Conservation (phyloP, 257 asterid genomes). For the Forsythia suspensa region DNA sequence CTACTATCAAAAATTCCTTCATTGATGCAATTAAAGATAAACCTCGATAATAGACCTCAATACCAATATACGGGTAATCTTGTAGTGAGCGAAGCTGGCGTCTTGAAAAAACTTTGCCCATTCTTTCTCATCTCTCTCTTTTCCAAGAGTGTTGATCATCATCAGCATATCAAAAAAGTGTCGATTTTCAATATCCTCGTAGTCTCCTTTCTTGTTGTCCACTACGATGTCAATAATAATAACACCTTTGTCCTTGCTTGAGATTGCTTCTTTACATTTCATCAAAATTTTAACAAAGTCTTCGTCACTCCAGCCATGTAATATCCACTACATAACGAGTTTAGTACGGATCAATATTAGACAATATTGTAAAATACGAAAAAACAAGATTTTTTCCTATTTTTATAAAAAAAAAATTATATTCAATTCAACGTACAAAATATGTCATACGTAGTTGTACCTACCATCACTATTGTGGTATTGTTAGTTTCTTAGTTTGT, state of each 20-base stretch:
- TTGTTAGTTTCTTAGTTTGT: no score
- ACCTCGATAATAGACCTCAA: constrained; percentile 18
- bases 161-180: background rate
- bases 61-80: constrained; percentile 3
- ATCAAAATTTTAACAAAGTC: constrained; percentile 7
- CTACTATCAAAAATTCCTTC: no score
- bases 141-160: constrained; percentile 4
- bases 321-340: background rate
- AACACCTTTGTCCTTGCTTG: constrained; percentile 9
- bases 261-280: constrained; percentile 26
- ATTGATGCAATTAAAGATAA: constrained; percentile 8
- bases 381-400: no score
- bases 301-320: constrained; percentile 17
- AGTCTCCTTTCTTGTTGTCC: background rate
- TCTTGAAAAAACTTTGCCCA: constrained; percentile 17
- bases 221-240: constrained; percentile 15
- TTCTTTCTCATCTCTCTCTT: constrained; percentile 19
- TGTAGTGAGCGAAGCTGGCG: constrained; percentile 19
- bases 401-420: no score
- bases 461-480: no score
- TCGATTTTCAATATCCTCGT: constrained; percentile 1
- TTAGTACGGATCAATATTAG: background rate
- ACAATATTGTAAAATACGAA: no score
- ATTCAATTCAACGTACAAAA: no score
- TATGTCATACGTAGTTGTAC: no score